Evolutionary conservation across 1,139 yeast species (phyloP).

Genomic region (Yamadazyma oceani): DNA sequence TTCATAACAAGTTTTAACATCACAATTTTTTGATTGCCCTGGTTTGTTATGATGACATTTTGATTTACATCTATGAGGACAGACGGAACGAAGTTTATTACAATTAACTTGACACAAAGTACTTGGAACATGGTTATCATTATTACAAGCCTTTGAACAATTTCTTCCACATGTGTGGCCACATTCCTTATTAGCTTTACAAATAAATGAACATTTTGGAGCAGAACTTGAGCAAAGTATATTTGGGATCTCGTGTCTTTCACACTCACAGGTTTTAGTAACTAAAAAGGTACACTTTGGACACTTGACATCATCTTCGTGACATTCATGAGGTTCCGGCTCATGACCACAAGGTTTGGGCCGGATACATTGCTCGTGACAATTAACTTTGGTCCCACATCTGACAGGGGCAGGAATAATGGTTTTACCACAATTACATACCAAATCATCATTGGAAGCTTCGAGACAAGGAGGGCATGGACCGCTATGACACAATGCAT

Average conservation of each 20-base stretch:
- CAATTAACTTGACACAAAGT: conserved; percentile 56
- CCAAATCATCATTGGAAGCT: conserved; percentile 76
- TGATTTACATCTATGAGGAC: conserved; percentile 64
- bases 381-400: conserved; percentile 77
- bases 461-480: conserved; percentile 84
- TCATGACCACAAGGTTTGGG: conserved; percentile 72
- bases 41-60: conserved; percentile 62
- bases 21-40: conserved; percentile 39
- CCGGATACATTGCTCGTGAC: conserved; percentile 68
- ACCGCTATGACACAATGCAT: conserved; percentile 78
- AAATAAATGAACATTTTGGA: conserved; percentile 71
- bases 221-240: conserved; percentile 68
- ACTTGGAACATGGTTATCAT: conserved; percentile 30
- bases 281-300: conserved; percentile 78
- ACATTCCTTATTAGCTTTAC: conserved; percentile 57
- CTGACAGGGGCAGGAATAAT: conserved; percentile 82
- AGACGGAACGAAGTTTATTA: conserved; percentile 45
- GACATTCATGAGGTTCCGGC: conserved; percentile 75
- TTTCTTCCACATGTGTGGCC: conserved; percentile 72
- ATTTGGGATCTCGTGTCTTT: conserved; percentile 57
- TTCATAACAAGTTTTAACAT: conserved; percentile 45
- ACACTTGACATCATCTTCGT: conserved; percentile 59
- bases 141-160: conserved; percentile 47
- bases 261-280: conserved; percentile 70
- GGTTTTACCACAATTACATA: conserved; percentile 85